These are phyloP conservation scores for Naganishia sp. DNA, from an alignment of 1,284 basidiomycete genomes.

Conservation along the genomic window DNA sequence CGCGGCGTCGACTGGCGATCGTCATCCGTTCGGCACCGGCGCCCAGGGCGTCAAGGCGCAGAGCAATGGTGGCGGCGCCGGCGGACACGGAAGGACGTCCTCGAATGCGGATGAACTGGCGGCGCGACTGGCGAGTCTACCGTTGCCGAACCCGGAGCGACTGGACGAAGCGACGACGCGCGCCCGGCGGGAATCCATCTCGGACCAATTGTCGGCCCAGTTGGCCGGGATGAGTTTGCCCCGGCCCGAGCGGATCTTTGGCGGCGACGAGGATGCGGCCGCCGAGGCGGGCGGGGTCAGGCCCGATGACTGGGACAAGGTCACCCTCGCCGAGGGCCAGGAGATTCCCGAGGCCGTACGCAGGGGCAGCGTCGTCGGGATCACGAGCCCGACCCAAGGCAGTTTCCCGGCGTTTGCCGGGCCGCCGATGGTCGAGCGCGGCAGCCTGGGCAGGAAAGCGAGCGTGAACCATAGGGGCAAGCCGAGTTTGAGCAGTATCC, in stretches of 20 bases:
- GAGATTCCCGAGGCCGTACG: slow-evolving; percentile 53
- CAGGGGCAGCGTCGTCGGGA: slow-evolving; percentile 31
- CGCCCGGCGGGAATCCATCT: slow-evolving; percentile 48
- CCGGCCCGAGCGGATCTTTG: slow-evolving; percentile 54
- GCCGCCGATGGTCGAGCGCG: slow-evolving; percentile 12
- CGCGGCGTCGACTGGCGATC: slow-evolving; percentile 19
- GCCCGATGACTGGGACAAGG: slow-evolving; percentile 52
- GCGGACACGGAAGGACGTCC: slow-evolving; percentile 14
- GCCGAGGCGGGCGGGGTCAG: slow-evolving; percentile 41
- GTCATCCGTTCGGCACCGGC: slow-evolving; percentile 30
- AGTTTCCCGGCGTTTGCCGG: slow-evolving; percentile 12
- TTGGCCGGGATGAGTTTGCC: slow-evolving; percentile 51
- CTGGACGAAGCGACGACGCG: slow-evolving; percentile 42
- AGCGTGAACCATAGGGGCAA: slow-evolving; percentile 17
- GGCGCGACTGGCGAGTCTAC: slow-evolving; percentile 37
- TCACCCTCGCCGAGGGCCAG: slow-evolving; percentile 46
- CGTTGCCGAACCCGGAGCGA: slow-evolving; percentile 53
- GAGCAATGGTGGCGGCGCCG: not conserved
- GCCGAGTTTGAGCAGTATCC: slow-evolving; percentile 32
- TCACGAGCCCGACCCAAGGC: slow-evolving; percentile 24
- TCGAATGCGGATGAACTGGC: slow-evolving; percentile 40
- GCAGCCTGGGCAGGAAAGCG: not conserved
- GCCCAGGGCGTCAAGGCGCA: slow-evolving; percentile 27
- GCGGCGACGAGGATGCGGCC: slow-evolving; percentile 43
- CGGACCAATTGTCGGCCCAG: slow-evolving; percentile 48